Evolutionary conservation across 1,284 basidiomycete species (phyloP).

Genomic region (Sporisorium scitamineum): DNA sequence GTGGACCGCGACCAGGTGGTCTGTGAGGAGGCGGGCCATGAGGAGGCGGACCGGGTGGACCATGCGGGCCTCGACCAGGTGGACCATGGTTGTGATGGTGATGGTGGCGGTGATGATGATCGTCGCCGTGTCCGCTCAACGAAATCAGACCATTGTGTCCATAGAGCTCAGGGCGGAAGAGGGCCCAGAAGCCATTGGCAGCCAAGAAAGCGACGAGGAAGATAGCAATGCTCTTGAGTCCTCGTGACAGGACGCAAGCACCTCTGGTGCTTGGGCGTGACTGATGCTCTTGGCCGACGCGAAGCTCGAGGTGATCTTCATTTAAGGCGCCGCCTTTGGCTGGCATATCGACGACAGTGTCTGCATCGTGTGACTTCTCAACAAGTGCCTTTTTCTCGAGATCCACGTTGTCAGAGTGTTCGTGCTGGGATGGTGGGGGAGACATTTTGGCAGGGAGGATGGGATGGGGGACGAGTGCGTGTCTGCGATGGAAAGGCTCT

Average conservation of each 20-base stretch:
- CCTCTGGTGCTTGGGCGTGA: neutral
- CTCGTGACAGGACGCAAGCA: conserved; percentile 16
- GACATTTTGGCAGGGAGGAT: neutral
- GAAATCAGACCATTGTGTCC: conserved; percentile 18
- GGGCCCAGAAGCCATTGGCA: conserved; percentile 38
- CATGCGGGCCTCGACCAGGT: conserved; percentile 4
- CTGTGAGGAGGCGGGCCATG: conserved; percentile 10
- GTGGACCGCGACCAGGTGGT: conserved; percentile 20
- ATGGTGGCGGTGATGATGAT: conserved; percentile 10
- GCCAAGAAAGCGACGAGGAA: conserved; percentile 32
- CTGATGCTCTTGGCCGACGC: conserved; percentile 13
- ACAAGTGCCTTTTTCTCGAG: conserved; percentile 27
- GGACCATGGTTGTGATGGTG: conserved; percentile 20
- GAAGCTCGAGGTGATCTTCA: conserved; percentile 31
- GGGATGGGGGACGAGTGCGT: neutral
- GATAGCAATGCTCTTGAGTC: conserved; percentile 22
- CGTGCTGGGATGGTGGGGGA: neutral
- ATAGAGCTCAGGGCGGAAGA: conserved; percentile 36
- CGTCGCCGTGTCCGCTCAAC: neutral
- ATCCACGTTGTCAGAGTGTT: conserved; percentile 5
- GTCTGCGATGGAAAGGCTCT: neutral
- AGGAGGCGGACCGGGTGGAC: conserved; percentile 1
- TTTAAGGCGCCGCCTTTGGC: conserved; percentile 17
- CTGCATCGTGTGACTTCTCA: neutral
- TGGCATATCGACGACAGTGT: conserved; percentile 9